Evolutionary conservation across 2,329 filamentous ascomycete species (phyloP), one percentile per base, ranked within the genome.

Genomic region (Claviceps cyperi): DNA sequence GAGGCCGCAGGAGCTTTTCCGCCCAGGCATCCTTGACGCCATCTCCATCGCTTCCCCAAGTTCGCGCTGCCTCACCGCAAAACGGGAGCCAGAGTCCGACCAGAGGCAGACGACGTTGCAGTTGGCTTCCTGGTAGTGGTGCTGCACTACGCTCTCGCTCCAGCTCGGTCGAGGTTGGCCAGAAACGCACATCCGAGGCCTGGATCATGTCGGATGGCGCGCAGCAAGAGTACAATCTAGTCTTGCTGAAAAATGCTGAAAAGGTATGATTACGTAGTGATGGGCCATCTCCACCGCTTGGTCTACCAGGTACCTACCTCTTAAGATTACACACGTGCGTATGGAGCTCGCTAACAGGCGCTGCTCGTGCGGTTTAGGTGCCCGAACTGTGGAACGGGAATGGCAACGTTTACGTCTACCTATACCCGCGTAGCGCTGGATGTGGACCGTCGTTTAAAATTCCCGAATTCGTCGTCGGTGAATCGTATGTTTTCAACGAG

Each of bases 301-400:
- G 28, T 32, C 28, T 32, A 28, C 24, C n/a, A n/a, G n/a, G n/a
- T n/a, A n/a, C n/a, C n/a, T n/a, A n/a, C n/a, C n/a, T n/a, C n/a
- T n/a, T n/a, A n/a, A n/a, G n/a, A n/a, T n/a, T n/a, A 28, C 24
- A 28, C 24, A 28, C 24, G 24, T 32, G 28, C 9, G 4, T 32
- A 32, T 32, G 28, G 28, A 32, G 11, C 28, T 32, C 28, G 28
- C 28, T 32, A 32, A 32, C 28, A 32, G 28, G 28, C 28, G 28
- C 3, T 40, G 7, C 19, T n/a, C 19, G 11, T 6, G 7, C 22
- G 19, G 14, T n/a, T n/a, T 50, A 81, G 77, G 76, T 83, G 4
- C 77, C 80, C 1, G 81, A 84, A 60, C 63, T 84, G 19, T 84
- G 81, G 81, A 77, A 80, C 55, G 78, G 82, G 50, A 66, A 62